phyloP scores from a whole-genome alignment of 768 basidiomycete species.

The Pisolithus sp. region DNA sequence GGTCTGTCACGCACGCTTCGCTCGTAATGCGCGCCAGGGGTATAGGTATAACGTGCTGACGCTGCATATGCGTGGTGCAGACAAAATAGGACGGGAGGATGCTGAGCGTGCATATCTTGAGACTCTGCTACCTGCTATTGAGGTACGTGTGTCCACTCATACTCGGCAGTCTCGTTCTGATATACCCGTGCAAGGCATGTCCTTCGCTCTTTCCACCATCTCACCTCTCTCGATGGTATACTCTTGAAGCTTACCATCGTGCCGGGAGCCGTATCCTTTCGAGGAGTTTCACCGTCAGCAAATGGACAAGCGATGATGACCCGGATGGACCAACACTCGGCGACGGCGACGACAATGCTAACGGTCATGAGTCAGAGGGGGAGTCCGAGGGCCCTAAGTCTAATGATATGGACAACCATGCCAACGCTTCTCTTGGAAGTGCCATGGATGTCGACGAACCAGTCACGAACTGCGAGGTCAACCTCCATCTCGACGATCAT shows the following conservation, averaged over 20 bases:
- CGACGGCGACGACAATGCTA: constrained; percentile 8
- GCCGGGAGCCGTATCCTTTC: constrained; percentile 92
- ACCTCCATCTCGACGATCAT: constrained; percentile 34
- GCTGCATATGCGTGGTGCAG: constrained; percentile 32
- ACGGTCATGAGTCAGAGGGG: constrained; percentile 16
- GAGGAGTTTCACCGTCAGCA: constrained; percentile 82
- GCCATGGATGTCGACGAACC: constrained; percentile 28
- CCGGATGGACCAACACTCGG: constrained; percentile 28
- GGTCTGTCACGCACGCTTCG: constrained; percentile 42
- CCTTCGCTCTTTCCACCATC: constrained; percentile 63
- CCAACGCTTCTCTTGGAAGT: constrained; percentile 10
- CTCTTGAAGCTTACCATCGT: constrained; percentile 71
- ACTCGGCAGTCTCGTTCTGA: not conserved
- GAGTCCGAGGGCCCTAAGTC: constrained; percentile 29
- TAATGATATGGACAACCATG: constrained; percentile 28
- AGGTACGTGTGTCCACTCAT: constrained; percentile 37
- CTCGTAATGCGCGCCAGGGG: not conserved
- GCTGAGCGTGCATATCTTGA: constrained; percentile 68
- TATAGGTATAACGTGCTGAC: not conserved
- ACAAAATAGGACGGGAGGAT: constrained; percentile 80
- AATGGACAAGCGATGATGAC: constrained; percentile 34
- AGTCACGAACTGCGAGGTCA: constrained; percentile 8
- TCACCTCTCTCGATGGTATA: constrained; percentile 45
- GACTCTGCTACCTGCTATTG: constrained; percentile 64
- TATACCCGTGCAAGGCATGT: constrained; percentile 41